phyloP scores from a whole-genome alignment of 345 rosid species.

The Capsella bursapastoris region DNA sequence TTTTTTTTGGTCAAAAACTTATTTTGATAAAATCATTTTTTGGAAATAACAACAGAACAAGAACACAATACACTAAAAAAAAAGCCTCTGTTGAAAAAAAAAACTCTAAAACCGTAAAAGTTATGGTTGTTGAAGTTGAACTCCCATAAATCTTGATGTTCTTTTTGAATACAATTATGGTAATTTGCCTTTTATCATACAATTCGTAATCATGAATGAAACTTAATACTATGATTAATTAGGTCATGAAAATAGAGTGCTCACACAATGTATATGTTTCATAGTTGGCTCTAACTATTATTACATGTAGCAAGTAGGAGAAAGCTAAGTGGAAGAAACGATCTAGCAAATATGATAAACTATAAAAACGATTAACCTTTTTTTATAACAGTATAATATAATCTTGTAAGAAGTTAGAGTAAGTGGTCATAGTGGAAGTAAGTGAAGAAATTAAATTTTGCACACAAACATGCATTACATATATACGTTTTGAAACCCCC shows the following conservation, averaged over 20 bases:
- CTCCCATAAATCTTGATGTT: neutral
- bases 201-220: too few relatives aligned
- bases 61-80: neutral
- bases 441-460: slow-evolving; percentile 21
- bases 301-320: too few relatives aligned
- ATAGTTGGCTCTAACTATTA: neutral
- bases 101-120: too few relatives aligned
- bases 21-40: too few relatives aligned
- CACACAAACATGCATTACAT: slow-evolving; percentile 38
- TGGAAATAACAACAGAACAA: neutral
- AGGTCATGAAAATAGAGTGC: neutral
- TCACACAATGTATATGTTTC: neutral
- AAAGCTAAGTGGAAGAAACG: too few relatives aligned
- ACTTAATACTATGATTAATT: neutral
- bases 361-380: neutral
- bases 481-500: slow-evolving; percentile 20
- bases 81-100: too few relatives aligned
- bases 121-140: neutral
- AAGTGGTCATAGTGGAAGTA: slow-evolving; percentile 25
- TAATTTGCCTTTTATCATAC: neutral
- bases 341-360: too few relatives aligned
- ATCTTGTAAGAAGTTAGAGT: neutral
- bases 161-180: neutral
- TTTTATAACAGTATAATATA: neutral
- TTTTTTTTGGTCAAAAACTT: too few relatives aligned